Evolutionary conservation across 257 asterid genomes (phyloP), one percentile per base, ranked within the genome.

Genomic region (Lycium ferocissimum): DNA sequence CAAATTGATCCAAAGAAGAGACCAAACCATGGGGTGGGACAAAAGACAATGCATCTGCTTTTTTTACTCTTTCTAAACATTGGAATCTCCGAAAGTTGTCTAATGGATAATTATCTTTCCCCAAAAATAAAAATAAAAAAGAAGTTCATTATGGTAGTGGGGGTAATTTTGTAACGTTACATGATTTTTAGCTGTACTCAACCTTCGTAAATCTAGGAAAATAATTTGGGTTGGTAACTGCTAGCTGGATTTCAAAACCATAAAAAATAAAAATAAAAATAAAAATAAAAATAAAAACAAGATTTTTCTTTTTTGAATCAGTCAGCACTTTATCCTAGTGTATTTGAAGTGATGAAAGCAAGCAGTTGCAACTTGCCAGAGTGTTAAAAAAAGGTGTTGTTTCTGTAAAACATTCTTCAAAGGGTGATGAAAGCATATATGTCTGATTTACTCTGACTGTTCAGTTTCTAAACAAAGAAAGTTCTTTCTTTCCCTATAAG

Each of bases 81-180:
- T 78, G 82, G 26, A 78, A 78, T 78, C 65, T 78, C 47, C 82
- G 47, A 78, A 78, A 78, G 82, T 78, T 78, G 65, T 26, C 15
- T 13, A 26, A 51, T 78, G 82, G 63, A 78, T 78, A 26, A 53
- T 78, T 78, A 76, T 76, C 15, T 51, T 76, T 51, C 3, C 12
- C 20, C 1, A 26, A 76, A 76, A 38, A 14, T 9, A 15, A 11
- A 45, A 45, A 2, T 0, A 13, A 51, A 65, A 26, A 26, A 26
- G 33, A 26, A 26, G 33, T 26, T 26, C 33, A 26, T 58, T 6
- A 3, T 58, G 18, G 45, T 40, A 3, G 45, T 40, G 65, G 4
- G 26, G 65, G 65, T 53, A 76, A 26, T 76, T 26, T 76, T 51
- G 82, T 76, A 26, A 76, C 7, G 70, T 2, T 7, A 76, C 43